phyloP scores from a whole-genome alignment of 345 rosid genomes.

The Citropsis articulata region DNA sequence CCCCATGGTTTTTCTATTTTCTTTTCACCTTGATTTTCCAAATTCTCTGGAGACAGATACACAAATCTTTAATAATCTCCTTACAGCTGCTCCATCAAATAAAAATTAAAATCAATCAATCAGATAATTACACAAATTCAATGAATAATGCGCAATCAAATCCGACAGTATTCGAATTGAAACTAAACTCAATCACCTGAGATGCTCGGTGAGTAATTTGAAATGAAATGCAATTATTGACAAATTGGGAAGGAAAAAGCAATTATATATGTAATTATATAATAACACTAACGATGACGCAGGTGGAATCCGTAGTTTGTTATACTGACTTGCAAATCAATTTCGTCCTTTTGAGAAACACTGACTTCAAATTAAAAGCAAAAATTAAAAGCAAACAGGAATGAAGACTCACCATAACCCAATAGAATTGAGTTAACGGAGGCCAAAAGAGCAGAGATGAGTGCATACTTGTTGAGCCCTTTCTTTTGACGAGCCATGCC shows the following conservation, averaged over 20 bases:
- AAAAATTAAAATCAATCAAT: neutral
- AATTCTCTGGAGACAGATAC: neutral
- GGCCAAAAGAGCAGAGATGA: too few relatives aligned
- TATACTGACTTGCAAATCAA: neutral
- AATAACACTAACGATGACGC: too few relatives aligned
- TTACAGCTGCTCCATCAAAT: neutral
- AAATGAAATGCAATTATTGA: neutral
- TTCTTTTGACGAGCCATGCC: too few relatives aligned
- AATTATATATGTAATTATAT: neutral
- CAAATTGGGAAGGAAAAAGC: neutral
- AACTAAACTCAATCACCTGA: neutral
- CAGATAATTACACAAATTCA: neutral
- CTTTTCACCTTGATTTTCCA: neutral
- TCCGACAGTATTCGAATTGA: neutral
- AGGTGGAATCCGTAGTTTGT: neutral
- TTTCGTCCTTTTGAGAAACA: neutral
- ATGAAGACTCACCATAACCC: too few relatives aligned
- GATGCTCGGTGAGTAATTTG: neutral
- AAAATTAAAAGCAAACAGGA: too few relatives aligned
- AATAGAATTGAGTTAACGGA: too few relatives aligned
- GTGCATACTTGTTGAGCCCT: too few relatives aligned
- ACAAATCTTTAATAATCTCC: neutral
- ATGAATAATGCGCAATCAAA: neutral
- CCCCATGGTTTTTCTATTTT: neutral
- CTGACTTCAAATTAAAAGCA: neutral